Evolutionary conservation across 306 rosid genomes (phyloP).

Genomic region (Begonia fuchsioides): DNA sequence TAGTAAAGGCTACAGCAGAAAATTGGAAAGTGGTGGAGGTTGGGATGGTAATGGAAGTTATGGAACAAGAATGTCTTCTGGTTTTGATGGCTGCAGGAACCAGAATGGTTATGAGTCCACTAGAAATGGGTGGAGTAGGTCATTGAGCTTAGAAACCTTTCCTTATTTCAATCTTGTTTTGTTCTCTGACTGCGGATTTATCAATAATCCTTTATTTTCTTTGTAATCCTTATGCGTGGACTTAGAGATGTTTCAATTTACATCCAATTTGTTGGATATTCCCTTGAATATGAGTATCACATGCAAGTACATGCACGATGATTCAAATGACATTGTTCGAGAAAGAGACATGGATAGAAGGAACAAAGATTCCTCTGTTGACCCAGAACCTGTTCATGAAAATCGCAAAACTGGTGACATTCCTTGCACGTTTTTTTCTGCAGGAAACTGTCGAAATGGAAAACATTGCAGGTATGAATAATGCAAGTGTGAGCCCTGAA

Average conservation of each 20-base stretch:
- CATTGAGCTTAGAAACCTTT: not conserved
- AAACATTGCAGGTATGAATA: conserved; percentile 65
- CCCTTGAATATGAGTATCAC: not conserved
- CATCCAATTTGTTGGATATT: conserved; percentile 6
- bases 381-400: conserved; percentile 47
- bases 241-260: no score
- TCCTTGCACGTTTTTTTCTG: conserved; percentile 75
- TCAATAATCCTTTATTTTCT: not conserved
- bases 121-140: conserved; percentile 52
- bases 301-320: conserved; percentile 50
- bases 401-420: conserved; percentile 33
- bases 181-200: not conserved
- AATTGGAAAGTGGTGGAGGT: conserved; percentile 28
- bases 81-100: conserved; percentile 53
- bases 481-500: conserved; percentile 46
- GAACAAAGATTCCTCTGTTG: conserved; percentile 49
- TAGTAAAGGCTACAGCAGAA: conserved; percentile 35
- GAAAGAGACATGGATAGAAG: conserved; percentile 63
- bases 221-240: no score
- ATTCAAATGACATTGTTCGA: conserved; percentile 38
- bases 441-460: conserved; percentile 85
- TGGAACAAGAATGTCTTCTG: conserved; percentile 53
- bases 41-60: conserved; percentile 56
- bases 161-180: no score
- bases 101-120: conserved; percentile 53